Percentiles rank a stretch among this genome's conserved stretches.
Conservation (phyloP, 495 filamentous ascomycete genomes). For the Xanthoparmelia taractica region DNA sequence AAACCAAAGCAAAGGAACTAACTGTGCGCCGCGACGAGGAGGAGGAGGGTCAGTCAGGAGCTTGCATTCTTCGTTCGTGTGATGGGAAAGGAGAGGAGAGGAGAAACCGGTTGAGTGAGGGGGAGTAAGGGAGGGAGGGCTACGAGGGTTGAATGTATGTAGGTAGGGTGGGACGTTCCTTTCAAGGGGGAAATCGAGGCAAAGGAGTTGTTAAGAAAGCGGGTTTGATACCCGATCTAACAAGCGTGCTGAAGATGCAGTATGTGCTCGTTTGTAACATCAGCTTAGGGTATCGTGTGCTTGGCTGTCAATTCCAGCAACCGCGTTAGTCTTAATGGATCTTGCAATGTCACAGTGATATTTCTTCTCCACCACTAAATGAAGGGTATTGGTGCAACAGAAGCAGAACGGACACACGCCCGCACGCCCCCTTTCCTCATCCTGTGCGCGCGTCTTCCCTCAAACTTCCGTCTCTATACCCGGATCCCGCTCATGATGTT, state of each 20-base stretch:
- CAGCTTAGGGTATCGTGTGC: background rate
- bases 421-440: background rate
- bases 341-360: background rate
- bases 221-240: background rate
- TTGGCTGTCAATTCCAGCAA: background rate
- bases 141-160: too few species aligned
- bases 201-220: background rate
- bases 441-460: background rate
- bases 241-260: background rate
- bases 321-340: background rate
- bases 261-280: background rate
- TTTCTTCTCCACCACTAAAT: background rate
- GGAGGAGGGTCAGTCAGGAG: too few species aligned
- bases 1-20: too few species aligned
- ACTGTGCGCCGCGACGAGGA: too few species aligned
- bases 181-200: background rate
- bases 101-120: too few species aligned
- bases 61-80: too few species aligned
- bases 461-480: constrained; percentile 41
- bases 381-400: constrained; percentile 7
- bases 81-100: too few species aligned
- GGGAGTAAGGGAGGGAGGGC: too few species aligned
- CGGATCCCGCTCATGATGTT: constrained; percentile 33
- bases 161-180: background rate
- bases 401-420: background rate